Percentiles rank a stretch among this genome's conserved stretches.
phyloP scores from a whole-genome alignment of 1,139 yeast species.

The Candida tetrigidarum region DNA sequence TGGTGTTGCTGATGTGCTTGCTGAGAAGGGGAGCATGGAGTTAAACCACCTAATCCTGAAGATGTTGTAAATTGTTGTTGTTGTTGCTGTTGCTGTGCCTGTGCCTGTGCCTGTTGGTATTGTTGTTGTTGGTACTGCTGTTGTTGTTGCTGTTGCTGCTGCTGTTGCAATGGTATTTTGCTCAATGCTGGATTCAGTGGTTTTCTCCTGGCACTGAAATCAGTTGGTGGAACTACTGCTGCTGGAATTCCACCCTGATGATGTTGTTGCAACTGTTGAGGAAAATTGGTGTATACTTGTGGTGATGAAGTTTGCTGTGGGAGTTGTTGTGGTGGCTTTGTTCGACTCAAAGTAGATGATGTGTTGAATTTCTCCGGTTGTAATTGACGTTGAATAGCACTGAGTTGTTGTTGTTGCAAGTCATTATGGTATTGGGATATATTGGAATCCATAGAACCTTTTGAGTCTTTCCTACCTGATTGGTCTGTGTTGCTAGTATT shows the following conservation, averaged over 20 bases:
- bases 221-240: slow-evolving; percentile 31
- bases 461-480: background rate
- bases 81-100: slow-evolving; percentile 3
- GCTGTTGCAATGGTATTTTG: slow-evolving; percentile 8
- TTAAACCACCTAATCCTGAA: slow-evolving; percentile 15
- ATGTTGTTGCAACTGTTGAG: slow-evolving; percentile 9
- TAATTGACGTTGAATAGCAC: slow-evolving; percentile 14
- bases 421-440: slow-evolving; percentile 17
- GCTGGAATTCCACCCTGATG: slow-evolving; percentile 22
- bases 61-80: slow-evolving; percentile 10
- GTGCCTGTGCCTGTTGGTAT: too few relatives aligned
- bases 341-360: slow-evolving; percentile 7
- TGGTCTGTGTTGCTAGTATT: background rate
- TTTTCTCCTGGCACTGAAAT: slow-evolving; percentile 22
- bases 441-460: slow-evolving; percentile 7
- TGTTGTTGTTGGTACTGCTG: slow-evolving; percentile 6
- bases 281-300: slow-evolving; percentile 5
- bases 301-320: slow-evolving; percentile 8
- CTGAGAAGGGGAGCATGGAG: slow-evolving; percentile 14
- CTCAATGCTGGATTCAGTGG: slow-evolving; percentile 16
- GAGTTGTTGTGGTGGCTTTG: slow-evolving; percentile 6
- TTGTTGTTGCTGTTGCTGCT: slow-evolving; percentile 7
- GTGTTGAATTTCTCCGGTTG: slow-evolving; percentile 16
- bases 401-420: slow-evolving; percentile 15
- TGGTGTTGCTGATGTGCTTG: slow-evolving; percentile 12